A percentile compares a stretch with the other conserved stretches of the same genome.
These are phyloP conservation scores for Cladosporium sp. DNA, from an alignment of 2,329 filamentous ascomycete genomes.

Conservation along the genomic window DNA sequence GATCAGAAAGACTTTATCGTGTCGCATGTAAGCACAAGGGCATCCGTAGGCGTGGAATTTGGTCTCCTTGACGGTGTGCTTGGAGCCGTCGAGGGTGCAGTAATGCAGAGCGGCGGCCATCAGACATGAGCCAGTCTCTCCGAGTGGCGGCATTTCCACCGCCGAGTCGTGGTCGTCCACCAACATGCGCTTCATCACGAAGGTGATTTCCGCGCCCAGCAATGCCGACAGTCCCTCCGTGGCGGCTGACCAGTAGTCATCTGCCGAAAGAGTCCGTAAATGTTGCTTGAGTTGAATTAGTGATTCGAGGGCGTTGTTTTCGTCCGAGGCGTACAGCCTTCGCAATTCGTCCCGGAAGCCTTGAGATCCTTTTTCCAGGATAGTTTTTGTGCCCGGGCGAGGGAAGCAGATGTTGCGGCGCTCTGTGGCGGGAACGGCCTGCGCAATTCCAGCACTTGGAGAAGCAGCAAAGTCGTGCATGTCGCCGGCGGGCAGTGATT, in stretches of 20 bases:
- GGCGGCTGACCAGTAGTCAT: constrained; percentile 61
- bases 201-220: constrained; percentile 62
- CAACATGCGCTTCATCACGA: constrained; percentile 62
- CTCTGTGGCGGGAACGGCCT: constrained; percentile 16
- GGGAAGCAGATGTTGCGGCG: constrained; percentile 27
- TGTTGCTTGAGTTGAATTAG: constrained; percentile 56
- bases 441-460: not conserved
- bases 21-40: constrained; percentile 65
- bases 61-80: constrained; percentile 56
- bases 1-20: constrained; percentile 67
- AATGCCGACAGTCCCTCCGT: constrained; percentile 62
- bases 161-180: constrained; percentile 55
- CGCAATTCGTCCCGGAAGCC: constrained; percentile 23
- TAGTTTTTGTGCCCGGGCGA: constrained; percentile 22
- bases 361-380: constrained; percentile 23
- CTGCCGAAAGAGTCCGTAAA: constrained; percentile 50
- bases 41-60: constrained; percentile 62
- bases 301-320: constrained; percentile 59
- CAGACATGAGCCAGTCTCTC: constrained; percentile 58
- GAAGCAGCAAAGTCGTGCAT: not conserved
- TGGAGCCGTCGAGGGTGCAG: constrained; percentile 51
- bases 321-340: constrained; percentile 34
- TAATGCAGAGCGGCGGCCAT: constrained; percentile 65
- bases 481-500: not conserved
- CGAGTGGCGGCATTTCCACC: constrained; percentile 58